Percentiles rank a stretch among this genome's conserved stretches.
Conservation (phyloP, 768 basidiomycete species). For the Dacryopinax primogenitus region DNA sequence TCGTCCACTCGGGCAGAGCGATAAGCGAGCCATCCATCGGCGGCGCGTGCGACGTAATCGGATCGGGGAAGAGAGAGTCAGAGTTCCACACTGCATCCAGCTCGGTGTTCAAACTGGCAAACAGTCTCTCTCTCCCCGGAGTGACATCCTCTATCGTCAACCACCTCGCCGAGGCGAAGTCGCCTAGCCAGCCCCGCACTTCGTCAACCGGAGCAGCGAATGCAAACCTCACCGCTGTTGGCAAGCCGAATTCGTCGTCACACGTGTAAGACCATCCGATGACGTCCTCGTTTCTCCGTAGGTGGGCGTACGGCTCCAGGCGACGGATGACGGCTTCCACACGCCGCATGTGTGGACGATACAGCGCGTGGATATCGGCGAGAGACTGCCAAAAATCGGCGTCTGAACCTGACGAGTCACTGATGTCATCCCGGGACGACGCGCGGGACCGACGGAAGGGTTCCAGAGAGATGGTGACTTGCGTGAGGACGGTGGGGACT, state of each 20-base stretch:
- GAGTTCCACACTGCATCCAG: constrained; percentile 1
- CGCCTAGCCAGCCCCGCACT: not conserved
- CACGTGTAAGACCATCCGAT: constrained; percentile 3
- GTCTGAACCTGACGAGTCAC: not conserved
- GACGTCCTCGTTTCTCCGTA: not conserved
- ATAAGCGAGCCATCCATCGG: not conserved
- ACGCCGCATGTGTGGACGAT: constrained; percentile 4
- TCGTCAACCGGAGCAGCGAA: not conserved
- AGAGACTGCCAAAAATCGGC: not conserved
- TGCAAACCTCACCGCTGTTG: not conserved
- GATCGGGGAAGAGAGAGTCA: not conserved
- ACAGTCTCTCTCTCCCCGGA: not conserved
- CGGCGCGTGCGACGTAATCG: not conserved
- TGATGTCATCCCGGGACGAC: not conserved
- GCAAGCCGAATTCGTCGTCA: constrained; percentile 5
- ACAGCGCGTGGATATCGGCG: not conserved
- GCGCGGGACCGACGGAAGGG: not conserved
- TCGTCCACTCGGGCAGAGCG: not conserved
- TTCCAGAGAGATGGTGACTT: constrained; percentile 2
- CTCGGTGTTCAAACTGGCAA: not conserved
- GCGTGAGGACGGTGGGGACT: not conserved
- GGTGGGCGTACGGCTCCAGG: not conserved
- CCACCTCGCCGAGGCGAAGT: not conserved
- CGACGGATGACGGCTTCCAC: not conserved
- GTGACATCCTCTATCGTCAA: not conserved